phyloP scores from a whole-genome alignment of 768 basidiomycete species.

The Boletus subcaerulescens region DNA sequence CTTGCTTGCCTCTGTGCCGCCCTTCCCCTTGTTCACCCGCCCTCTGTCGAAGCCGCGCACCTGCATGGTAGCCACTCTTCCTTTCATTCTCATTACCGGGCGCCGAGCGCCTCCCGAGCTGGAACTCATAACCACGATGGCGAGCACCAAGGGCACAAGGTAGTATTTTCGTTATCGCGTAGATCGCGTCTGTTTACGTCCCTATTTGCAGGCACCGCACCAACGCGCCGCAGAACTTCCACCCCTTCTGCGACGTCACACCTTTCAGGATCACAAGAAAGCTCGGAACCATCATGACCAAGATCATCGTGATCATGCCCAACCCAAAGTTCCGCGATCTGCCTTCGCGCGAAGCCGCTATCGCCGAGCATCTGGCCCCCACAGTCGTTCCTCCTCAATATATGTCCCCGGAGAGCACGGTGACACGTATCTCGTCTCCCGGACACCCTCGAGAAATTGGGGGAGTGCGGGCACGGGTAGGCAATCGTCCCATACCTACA shows the following conservation, averaged over 20 bases:
- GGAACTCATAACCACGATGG: not conserved
- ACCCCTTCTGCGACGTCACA: conserved; percentile 16
- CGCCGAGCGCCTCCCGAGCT: not conserved
- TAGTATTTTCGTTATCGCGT: not conserved
- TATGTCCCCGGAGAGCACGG: conserved; percentile 27
- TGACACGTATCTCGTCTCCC: conserved; percentile 26
- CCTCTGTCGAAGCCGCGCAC: conserved; percentile 39
- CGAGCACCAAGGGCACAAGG: conserved; percentile 4
- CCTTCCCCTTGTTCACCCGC: conserved; percentile 34
- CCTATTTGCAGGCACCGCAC: not conserved
- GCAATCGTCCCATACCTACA: not conserved
- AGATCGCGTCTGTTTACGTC: not conserved
- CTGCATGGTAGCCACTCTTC: conserved; percentile 24
- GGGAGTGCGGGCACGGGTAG: not conserved
- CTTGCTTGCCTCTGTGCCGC: conserved; percentile 46
- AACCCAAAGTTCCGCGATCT: conserved; percentile 14
- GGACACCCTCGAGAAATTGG: not conserved
- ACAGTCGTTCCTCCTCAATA: conserved; percentile 20
- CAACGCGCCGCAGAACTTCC: conserved; percentile 6
- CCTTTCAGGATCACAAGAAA: not conserved
- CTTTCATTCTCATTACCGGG: not conserved
- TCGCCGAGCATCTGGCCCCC: conserved; percentile 9
- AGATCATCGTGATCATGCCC: not conserved
- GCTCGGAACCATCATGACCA: not conserved
- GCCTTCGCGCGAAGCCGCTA: conserved; percentile 20